Evolutionary conservation across 1,284 basidiomycete species (phyloP).

Genomic region (Tremellales sp.): DNA sequence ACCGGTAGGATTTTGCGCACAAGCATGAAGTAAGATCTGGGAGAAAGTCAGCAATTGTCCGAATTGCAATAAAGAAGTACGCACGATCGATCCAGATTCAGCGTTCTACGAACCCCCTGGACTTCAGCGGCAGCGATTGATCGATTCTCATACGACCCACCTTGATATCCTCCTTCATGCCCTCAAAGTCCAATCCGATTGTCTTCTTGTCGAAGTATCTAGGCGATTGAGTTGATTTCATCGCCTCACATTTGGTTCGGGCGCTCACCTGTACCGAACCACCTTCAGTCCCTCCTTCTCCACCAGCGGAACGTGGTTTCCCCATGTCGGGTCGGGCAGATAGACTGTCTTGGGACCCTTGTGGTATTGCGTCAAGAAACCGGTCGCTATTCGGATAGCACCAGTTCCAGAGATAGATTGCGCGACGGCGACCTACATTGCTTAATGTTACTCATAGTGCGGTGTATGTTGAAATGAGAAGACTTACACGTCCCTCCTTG

Average conservation of each 20-base stretch:
- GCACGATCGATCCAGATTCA: constrained; percentile 15
- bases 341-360: constrained; percentile 86
- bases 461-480: constrained; percentile 4
- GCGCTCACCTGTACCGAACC: constrained; percentile 65
- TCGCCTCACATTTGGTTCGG: neutral
- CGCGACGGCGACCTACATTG: constrained; percentile 72
- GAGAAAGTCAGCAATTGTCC: constrained; percentile 9
- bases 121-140: constrained; percentile 40
- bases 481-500: constrained; percentile 67
- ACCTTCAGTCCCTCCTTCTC: constrained; percentile 91
- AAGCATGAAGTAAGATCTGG: constrained; percentile 54
- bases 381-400: constrained; percentile 92
- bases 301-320: constrained; percentile 86
- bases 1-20: constrained; percentile 91
- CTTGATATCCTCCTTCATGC: constrained; percentile 80
- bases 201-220: constrained; percentile 90
- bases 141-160: constrained; percentile 49
- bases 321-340: constrained; percentile 93
- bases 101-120: constrained; percentile 52
- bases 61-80: constrained; percentile 5
- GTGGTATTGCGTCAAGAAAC: constrained; percentile 83
- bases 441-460: constrained; percentile 5
- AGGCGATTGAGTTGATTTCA: neutral
- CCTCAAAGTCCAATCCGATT: constrained; percentile 88
- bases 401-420: constrained; percentile 99